Conservation (phyloP, 2,329 filamentous ascomycete genomes). For the Raffaelea arxii region DNA sequence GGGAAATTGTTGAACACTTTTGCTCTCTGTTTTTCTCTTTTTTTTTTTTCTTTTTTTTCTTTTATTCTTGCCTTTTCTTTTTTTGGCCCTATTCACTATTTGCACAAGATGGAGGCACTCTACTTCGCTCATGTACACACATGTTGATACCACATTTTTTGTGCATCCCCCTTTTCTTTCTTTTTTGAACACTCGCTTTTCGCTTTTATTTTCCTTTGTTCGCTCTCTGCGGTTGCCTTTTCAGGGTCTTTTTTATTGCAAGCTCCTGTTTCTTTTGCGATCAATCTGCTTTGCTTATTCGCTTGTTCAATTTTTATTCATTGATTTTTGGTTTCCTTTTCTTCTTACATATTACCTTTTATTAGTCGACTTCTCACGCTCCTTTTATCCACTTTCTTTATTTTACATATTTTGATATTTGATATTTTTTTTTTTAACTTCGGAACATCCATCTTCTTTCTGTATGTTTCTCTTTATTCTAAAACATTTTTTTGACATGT, state of each 20-base stretch:
- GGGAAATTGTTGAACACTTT: too few species aligned
- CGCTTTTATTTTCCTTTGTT: neutral
- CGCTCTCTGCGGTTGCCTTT: neutral
- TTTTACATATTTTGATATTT: neutral
- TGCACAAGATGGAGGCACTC: neutral
- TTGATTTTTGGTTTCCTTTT: too few species aligned
- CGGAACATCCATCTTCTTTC: too few species aligned
- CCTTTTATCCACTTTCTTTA: neutral
- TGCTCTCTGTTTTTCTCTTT: slow-evolving; percentile 2
- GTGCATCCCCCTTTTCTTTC: neutral
- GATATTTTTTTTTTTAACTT: neutral
- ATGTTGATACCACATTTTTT: neutral
- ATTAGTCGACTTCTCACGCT: too few species aligned
- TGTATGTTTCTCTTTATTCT: too few species aligned
- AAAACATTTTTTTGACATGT: too few species aligned
- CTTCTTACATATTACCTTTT: too few species aligned
- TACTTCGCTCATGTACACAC: neutral
- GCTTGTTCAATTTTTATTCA: neutral
- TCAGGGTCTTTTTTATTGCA: too few species aligned
- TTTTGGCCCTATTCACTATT: neutral
- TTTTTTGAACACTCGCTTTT: neutral
- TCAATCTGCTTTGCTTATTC: neutral
- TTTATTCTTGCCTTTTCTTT: neutral
- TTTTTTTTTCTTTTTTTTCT: neutral
- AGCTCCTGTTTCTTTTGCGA: neutral